These are phyloP conservation scores for Candida gorgasii DNA, from an alignment of 805 yeast genomes.

Conservation along the genomic window DNA sequence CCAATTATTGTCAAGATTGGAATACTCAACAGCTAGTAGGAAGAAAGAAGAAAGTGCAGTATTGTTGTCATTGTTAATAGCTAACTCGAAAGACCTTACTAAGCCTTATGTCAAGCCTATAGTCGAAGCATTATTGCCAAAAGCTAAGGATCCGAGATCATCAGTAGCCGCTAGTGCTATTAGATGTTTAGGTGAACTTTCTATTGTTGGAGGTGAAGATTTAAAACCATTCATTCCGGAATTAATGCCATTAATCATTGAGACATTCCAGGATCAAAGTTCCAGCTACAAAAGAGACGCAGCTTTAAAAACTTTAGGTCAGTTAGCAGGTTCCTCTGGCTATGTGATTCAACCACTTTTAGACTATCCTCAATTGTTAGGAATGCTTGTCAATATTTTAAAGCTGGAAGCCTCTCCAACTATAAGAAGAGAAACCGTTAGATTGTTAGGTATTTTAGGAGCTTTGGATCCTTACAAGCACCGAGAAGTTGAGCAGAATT, in stretches of 20 bases:
- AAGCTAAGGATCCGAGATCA: slow-evolving; percentile 68
- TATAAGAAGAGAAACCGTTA: slow-evolving; percentile 83
- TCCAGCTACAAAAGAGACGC: slow-evolving; percentile 87
- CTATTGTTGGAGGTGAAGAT: slow-evolving; percentile 86
- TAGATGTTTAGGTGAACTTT: slow-evolving; percentile 82
- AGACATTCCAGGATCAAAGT: slow-evolving; percentile 88
- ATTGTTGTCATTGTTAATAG: slow-evolving; percentile 68
- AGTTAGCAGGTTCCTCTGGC: slow-evolving; percentile 85
- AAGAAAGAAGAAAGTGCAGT: slow-evolving; percentile 87
- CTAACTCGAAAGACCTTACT: slow-evolving; percentile 78
- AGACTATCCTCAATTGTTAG: slow-evolving; percentile 87
- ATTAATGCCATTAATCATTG: slow-evolving; percentile 84
- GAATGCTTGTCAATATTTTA: slow-evolving; percentile 76
- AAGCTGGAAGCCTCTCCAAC: slow-evolving; percentile 75
- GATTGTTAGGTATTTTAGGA: slow-evolving; percentile 88
- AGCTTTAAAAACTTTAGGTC: slow-evolving; percentile 84
- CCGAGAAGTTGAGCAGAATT: slow-evolving; percentile 80
- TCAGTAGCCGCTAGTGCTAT: slow-evolving; percentile 87
- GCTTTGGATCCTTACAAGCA: slow-evolving; percentile 97
- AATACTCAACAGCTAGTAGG: slow-evolving; percentile 70
- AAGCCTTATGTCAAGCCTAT: slow-evolving; percentile 90
- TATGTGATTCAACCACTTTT: slow-evolving; percentile 91
- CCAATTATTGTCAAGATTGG: slow-evolving; percentile 81
- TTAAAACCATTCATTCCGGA: slow-evolving; percentile 69
- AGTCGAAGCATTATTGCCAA: slow-evolving; percentile 78